Evolutionary conservation across 495 filamentous ascomycete genomes (phyloP).

Genomic region (Aspergillus incahuasiensis): DNA sequence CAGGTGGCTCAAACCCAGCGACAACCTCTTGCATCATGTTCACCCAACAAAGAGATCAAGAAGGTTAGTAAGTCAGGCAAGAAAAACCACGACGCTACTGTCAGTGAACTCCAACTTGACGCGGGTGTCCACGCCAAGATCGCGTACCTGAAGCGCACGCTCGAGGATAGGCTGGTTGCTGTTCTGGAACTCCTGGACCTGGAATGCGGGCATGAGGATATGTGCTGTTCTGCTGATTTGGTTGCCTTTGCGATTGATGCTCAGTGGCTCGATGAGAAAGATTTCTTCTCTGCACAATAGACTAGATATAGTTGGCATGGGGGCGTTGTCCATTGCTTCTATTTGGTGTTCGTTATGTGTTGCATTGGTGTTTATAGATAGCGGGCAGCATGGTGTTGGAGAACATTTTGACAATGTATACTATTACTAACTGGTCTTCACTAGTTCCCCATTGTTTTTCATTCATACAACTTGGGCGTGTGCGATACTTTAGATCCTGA

Average conservation of each 20-base stretch:
- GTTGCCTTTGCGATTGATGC: constrained; percentile 46
- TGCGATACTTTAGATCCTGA: too few relatives aligned
- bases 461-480: too few relatives aligned
- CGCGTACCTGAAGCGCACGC: constrained; percentile 24
- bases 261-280: constrained; percentile 38
- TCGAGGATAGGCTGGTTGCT: constrained; percentile 29
- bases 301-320: not conserved
- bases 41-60: constrained; percentile 28
- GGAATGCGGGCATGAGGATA: constrained; percentile 39
- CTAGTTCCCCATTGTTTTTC: too few relatives aligned
- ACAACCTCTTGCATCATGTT: constrained; percentile 34
- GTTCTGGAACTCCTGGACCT: constrained; percentile 38
- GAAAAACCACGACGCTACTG: constrained; percentile 1
- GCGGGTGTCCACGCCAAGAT: constrained; percentile 16
- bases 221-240: constrained; percentile 47
- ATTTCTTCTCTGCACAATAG: constrained; percentile 31
- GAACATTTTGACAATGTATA: not conserved
- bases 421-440: too few relatives aligned
- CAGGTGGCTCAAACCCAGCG: constrained; percentile 18
- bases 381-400: not conserved
- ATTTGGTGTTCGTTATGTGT: not conserved
- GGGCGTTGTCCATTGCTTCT: not conserved
- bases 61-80: constrained; percentile 14
- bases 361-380: not conserved
- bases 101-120: not conserved